Conservation (phyloP, 139 green algal species). For the Pseudopediastrum boryanum region DNA sequence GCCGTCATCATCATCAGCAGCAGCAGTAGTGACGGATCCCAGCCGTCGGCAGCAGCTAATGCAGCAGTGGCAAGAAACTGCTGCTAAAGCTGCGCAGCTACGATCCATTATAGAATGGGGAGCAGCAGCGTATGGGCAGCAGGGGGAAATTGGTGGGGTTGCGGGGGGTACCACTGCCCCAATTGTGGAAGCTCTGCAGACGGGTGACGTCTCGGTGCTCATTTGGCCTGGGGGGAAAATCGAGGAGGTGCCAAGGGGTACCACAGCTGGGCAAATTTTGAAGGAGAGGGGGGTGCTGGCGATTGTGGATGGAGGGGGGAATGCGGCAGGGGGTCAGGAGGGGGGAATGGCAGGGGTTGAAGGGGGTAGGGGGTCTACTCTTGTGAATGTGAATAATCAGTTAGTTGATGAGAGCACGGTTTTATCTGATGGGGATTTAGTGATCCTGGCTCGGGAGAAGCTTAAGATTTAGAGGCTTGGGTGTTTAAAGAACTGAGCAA, state of each 20-base stretch:
- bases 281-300: conserved; percentile 22
- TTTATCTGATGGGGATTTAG: conserved; percentile 82
- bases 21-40: background rate
- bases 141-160: too few relatives aligned
- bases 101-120: conserved; percentile 83
- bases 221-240: conserved; percentile 72
- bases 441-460: conserved; percentile 73
- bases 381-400: conserved; percentile 91
- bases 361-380: conserved; percentile 1
- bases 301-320: conserved; percentile 4
- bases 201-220: conserved; percentile 42
- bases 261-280: conserved; percentile 72
- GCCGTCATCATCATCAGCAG: background rate
- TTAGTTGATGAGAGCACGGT: conserved; percentile 75
- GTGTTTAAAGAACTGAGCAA: too few relatives aligned
- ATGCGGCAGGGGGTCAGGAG: background rate
- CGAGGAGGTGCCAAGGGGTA: conserved; percentile 70
- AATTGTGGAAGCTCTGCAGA: background rate
- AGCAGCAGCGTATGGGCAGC: conserved; percentile 6
- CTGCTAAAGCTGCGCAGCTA: conserved; percentile 52
- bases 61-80: conserved; percentile 26
- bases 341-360: background rate
- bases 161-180: too few relatives aligned
- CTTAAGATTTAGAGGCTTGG: conserved; percentile 81
- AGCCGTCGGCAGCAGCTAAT: background rate